Conservation (phyloP, 2,329 filamentous ascomycete genomes). For the Fusarium sp. region DNA sequence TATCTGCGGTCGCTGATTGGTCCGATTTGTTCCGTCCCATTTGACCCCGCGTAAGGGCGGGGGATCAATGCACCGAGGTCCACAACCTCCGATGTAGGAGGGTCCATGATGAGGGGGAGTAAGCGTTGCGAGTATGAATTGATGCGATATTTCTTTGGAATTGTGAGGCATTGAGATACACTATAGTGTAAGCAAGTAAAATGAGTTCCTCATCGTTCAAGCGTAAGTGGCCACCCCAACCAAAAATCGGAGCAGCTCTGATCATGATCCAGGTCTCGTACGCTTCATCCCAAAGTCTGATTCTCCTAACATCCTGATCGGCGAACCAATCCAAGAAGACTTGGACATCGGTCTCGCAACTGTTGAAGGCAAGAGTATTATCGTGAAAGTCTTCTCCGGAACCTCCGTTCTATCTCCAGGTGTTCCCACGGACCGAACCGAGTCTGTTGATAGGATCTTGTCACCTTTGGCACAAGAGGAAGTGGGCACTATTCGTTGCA, state of each 20-base stretch:
- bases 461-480: slow-evolving; percentile 7
- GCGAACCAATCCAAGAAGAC: not conserved
- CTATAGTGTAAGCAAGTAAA: too few species aligned
- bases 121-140: too few species aligned
- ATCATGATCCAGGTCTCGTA: not conserved
- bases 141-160: too few species aligned
- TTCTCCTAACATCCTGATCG: not conserved
- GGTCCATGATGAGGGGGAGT: too few species aligned
- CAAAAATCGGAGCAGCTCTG: too few species aligned
- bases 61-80: not conserved
- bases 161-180: too few species aligned
- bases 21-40: too few species aligned
- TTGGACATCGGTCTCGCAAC: not conserved
- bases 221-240: not conserved
- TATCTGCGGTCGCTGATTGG: not conserved
- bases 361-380: not conserved
- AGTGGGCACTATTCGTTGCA: slow-evolving; percentile 1
- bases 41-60: not conserved
- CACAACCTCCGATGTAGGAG: slow-evolving; percentile 8
- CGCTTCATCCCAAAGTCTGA: slow-evolving; percentile 18
- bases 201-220: not conserved
- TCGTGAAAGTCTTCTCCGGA: not conserved
- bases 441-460: not conserved
- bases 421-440: not conserved
- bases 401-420: not conserved